These are phyloP conservation scores for Arthroderma sp. DNA, from an alignment of 2,329 filamentous ascomycete species.

Conservation along the genomic window DNA sequence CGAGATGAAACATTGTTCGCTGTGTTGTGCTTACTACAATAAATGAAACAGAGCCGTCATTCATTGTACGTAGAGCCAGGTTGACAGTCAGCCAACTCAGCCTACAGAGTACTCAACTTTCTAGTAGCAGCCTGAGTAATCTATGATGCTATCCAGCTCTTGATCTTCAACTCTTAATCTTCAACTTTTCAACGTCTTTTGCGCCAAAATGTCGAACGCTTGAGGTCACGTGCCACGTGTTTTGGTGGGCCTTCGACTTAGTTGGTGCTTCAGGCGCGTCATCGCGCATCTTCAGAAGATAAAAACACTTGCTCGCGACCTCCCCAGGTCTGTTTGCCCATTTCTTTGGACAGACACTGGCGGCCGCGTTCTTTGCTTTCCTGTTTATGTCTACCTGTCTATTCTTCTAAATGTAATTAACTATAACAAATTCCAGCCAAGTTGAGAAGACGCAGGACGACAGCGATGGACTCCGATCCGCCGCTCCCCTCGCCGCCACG, in stretches of 20 bases:
- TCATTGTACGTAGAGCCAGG: no score
- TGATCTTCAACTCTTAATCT: no score
- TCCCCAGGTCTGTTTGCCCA: not conserved
- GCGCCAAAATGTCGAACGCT: not conserved
- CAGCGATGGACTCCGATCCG: conserved; percentile 28
- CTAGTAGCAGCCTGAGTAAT: no score
- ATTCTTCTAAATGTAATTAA: not conserved
- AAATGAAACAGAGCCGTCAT: no score
- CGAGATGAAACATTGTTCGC: no score
- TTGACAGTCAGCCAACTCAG: no score
- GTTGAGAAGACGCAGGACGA: not conserved
- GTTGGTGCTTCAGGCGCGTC: not conserved
- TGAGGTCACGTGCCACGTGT: conserved; percentile 4
- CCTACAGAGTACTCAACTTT: no score
- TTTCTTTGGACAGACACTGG: not conserved
- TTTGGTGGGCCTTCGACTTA: no score
- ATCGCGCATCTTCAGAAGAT: no score
- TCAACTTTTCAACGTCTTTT: no score
- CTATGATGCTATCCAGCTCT: not conserved
- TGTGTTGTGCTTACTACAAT: no score
- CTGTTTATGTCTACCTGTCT: not conserved
- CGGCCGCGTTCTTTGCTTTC: not conserved
- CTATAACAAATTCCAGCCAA: not conserved
- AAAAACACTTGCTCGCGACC: not conserved
- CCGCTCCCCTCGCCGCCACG: conserved; percentile 24